Base-by-base conservation (phyloP, 2,329 filamentous ascomycete genomes). In the Aureobasidium sp. region DNA sequence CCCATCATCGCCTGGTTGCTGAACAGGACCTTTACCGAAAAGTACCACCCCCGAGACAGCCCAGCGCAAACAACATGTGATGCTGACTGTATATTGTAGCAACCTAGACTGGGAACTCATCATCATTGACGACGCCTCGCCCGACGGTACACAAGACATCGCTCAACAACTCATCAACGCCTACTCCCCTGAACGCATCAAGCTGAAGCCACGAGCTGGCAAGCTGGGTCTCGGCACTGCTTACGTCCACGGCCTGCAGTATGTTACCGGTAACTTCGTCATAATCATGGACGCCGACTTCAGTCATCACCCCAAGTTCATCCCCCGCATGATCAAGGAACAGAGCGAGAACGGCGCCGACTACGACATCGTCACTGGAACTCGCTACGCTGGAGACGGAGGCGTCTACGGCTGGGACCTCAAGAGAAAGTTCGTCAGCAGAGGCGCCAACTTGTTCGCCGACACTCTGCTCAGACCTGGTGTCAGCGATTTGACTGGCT, bases 241-340 rank as follows among this genome's bases (percentile, higher is more conserved):
- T 53, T 97, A 97, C 78, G 90, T 97, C 42, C 92, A 97, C 77
- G 93, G 93, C 58, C 82, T 99, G 64, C 85, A 96, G 75, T 97
- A 89, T 73, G 88, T 83, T 27, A 91, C 86, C 24, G 94, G 94
- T 70, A 97, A 95, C 83, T 97, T 86, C 73, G 90, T 99, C 73
- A 90, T 99, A 81, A 99, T 99, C 83, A 99, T 99, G 94, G 94
- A 99, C 80, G 94, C 95, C 77, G 94, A 99, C 79, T 99, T 99
- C 83, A 91, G 86, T 69, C 94, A 99, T 80, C 94, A 99, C 81
- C 94, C 94, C 73, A 99, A 97, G 79, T 99, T 97, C 84, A 96
- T 99, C 77, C 87, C 92, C 60, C 82, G 87, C 72, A 97, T 99
- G 91, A 90, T 99, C 70, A 83, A 82, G 63, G 83, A 86, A 67